Base-by-base conservation (phyloP, 2,329 filamentous ascomycete species). In the Kalmusia sp. region DNA sequence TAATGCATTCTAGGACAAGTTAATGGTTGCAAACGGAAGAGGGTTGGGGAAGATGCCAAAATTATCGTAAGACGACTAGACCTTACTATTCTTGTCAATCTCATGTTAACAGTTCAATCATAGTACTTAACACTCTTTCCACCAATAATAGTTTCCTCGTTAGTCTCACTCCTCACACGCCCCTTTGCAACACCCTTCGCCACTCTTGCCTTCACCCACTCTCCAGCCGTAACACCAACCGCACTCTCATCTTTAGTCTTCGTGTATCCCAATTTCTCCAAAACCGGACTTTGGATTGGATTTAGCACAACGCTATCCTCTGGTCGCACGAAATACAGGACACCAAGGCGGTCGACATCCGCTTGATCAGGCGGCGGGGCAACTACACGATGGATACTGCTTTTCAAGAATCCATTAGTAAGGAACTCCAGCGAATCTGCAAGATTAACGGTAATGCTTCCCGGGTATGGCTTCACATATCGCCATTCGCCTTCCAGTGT, bases 311-410 rank as follows among this genome's bases (percentile, higher is more conserved):
- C 51, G 41, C 54, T 51, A 22, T 62, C 57, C 15, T 65, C 55
- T 6, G 60, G 62, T 1, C 62, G 49, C 25, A 57, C 51, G 25
- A 63, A 63, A 33, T 63, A 63, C 7, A 65, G 30, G 2, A 65
- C 52, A 2, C 60, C 60, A 6, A 57, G 41, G 2, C 60, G 74
- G 44, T 82, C 77, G 0, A 80, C 69, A 34, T 80, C 66, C 0
- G 75, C 74, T 57, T 82, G 80, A 51, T 82, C 80, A 3, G 69
- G 59, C 1, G 80, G 80, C 1, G 80, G 79, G 7, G 74, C 74
- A 41, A 78, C 76, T 0, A 83, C 80, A 4, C 80, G 75, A 50
- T 83, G 80, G 11, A 82, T 70, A 34, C 73, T 78, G 7, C 71
- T 76, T 63, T 82, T 82, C 44, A 82, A 62, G 39, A 76, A 76